Evolutionary conservation across 2,329 filamentous ascomycete genomes (phyloP).

Genomic region (Alternaria gaisen): DNA sequence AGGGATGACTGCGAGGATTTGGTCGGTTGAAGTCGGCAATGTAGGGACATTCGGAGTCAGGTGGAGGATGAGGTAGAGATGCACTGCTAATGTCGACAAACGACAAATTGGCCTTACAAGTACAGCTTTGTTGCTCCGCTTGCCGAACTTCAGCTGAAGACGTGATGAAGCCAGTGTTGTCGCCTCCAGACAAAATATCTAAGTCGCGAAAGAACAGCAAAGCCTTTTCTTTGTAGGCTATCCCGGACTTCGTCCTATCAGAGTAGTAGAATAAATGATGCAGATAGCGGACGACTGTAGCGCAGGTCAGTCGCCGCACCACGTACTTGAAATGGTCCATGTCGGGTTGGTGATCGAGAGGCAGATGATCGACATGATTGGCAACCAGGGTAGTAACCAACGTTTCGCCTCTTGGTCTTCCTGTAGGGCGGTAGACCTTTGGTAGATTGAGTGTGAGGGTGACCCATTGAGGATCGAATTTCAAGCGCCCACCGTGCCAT

Average conservation of each 20-base stretch:
- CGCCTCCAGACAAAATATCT: neutral
- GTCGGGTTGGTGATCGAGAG: neutral
- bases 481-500: neutral
- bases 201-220: neutral
- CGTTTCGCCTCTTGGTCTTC: neutral
- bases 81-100: neutral
- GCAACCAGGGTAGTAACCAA: slow-evolving; percentile 1
- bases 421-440: neutral
- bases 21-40: neutral
- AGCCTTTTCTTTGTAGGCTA: neutral
- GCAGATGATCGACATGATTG: neutral
- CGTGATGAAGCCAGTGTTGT: neutral
- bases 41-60: neutral
- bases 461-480: slow-evolving; percentile 1
- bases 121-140: slow-evolving; percentile 1
- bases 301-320: neutral
- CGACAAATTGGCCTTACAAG: neutral
- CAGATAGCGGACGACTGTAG: neutral
- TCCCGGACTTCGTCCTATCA: neutral
- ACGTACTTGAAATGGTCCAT: neutral
- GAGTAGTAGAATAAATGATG: slow-evolving; percentile 1
- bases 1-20: neutral
- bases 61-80: neutral
- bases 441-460: slow-evolving; percentile 7
- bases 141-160: neutral